Evolutionary conservation across 352 stramenopile genomes (phyloP).

Genomic region (Pythium aristosporum): DNA sequence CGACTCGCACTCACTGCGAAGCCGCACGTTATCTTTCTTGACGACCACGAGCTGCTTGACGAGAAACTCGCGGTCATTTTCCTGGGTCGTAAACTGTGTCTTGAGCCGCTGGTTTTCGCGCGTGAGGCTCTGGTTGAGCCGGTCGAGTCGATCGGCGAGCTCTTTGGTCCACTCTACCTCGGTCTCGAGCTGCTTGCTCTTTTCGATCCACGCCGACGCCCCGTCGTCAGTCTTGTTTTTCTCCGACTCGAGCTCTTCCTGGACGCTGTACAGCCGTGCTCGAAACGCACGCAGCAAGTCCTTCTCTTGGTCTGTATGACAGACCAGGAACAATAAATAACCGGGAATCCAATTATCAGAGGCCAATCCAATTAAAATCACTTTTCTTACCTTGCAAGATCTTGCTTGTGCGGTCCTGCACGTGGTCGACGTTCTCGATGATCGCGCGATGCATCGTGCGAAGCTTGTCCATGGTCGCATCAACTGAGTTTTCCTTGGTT

Average conservation of each 20-base stretch:
- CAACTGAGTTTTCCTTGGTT: constrained; percentile 60
- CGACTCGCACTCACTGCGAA: constrained; percentile 59
- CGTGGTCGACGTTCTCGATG: constrained; percentile 86
- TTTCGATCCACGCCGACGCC: constrained; percentile 90
- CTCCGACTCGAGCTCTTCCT: constrained; percentile 91
- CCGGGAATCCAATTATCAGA: background rate
- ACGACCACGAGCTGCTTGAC: constrained; percentile 90
- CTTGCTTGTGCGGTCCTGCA: constrained; percentile 89
- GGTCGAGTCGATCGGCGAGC: constrained; percentile 86
- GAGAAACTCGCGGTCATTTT: constrained; percentile 93
- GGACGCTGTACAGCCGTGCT: constrained; percentile 90
- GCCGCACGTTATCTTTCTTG: constrained; percentile 90
- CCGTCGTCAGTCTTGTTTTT: constrained; percentile 91
- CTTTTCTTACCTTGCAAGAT: constrained; percentile 65
- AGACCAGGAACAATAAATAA: background rate
- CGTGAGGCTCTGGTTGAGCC: constrained; percentile 88
- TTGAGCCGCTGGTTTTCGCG: constrained; percentile 89
- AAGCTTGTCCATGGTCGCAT: constrained; percentile 79
- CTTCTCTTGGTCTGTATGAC: constrained; percentile 76
- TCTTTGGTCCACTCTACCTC: constrained; percentile 91
- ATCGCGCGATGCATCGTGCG: constrained; percentile 85
- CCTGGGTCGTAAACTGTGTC: constrained; percentile 90
- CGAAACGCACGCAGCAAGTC: constrained; percentile 90
- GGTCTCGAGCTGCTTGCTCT: constrained; percentile 87
- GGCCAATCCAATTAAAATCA: background rate